Evolutionary conservation across 2,329 filamentous ascomycete species (phyloP), one percentile per base, ranked within the genome.

Genomic region (Fusarium tupiense): DNA sequence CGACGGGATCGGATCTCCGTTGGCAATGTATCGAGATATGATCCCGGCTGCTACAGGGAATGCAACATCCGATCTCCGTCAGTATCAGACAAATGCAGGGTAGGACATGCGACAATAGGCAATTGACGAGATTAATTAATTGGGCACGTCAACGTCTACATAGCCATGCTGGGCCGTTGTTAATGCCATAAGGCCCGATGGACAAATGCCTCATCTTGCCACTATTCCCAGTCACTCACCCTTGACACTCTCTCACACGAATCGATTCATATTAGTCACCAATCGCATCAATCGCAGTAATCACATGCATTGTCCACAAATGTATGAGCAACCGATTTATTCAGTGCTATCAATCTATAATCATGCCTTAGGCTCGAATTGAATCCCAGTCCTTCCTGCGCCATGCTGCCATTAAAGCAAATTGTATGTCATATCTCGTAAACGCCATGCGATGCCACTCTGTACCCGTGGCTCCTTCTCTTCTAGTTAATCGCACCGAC

Each of bases 381-480:
- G 52, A 74, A 68, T 65, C 62, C 67, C 66, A 69, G 67, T 68
- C 73, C 72, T 44, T 68, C 77, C 52, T 75, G 76, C 77, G 77
- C 77, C 77, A 66, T 79, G 77, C 77, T 79, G 49, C 61, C 57
- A 47, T 60, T 60, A 61, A 67, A 74, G 56, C 31, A 63, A 65
- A 71, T 65, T 66, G 60, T 49, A 47, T 58, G 40, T 78, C 75
- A 69, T 78, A 52, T 76, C 68, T 77, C 72, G 56, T 72, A 76
- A 78, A 78, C 76, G 73, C 76, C 76, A 60, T 68, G 62, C 67
- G 69, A 64, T 71, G 64, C 67, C 72, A 64, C 53, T 61, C 20
- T 29, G n/a, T n/a, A 26, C 49, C 47, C 49, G 62, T 56, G 58
- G 61, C 70, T 60, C 59, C 67, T 9, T 60, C 59, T 58, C 69